phyloP scores from a whole-genome alignment of 306 rosid species.

The Dalbergia cultrata region DNA sequence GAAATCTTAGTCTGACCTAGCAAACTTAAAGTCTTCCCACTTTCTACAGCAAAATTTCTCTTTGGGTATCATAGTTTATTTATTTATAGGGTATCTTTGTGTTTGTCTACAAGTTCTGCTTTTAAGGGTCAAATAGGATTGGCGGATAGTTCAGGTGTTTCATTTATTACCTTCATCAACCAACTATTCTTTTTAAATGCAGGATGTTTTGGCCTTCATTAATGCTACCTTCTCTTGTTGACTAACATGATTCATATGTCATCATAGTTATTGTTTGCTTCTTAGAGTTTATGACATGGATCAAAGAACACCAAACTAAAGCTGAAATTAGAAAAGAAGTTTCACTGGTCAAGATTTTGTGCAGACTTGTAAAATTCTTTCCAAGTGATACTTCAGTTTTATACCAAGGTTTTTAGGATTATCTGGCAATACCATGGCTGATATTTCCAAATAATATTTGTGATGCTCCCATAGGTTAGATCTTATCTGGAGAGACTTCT shows the following conservation, averaged over 20 bases:
- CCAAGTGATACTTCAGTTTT: constrained; percentile 2
- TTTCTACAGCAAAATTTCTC: constrained; percentile 11
- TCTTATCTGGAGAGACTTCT: not conserved
- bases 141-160: constrained; percentile 2
- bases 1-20: constrained; percentile 26
- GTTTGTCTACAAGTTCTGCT: constrained; percentile 7
- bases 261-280: not conserved
- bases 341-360: not conserved
- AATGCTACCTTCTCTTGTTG: not conserved
- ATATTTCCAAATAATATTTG: constrained; percentile 4
- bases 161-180: not conserved
- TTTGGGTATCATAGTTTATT: constrained; percentile 18
- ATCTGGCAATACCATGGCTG: not conserved
- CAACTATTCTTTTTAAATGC: too few relatives aligned
- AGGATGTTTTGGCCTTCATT: not conserved
- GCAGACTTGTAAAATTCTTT: not conserved
- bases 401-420: constrained; percentile 10
- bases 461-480: constrained; percentile 8
- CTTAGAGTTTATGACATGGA: not conserved
- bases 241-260: constrained; percentile 11
- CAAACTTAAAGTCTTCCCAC: constrained; percentile 6
- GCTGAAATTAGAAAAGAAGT: too few relatives aligned
- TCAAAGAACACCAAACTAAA: not conserved
- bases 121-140: not conserved
- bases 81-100: not conserved